phyloP scores from a whole-genome alignment of 306 rosid genomes.

The Rosa multiflora region DNA sequence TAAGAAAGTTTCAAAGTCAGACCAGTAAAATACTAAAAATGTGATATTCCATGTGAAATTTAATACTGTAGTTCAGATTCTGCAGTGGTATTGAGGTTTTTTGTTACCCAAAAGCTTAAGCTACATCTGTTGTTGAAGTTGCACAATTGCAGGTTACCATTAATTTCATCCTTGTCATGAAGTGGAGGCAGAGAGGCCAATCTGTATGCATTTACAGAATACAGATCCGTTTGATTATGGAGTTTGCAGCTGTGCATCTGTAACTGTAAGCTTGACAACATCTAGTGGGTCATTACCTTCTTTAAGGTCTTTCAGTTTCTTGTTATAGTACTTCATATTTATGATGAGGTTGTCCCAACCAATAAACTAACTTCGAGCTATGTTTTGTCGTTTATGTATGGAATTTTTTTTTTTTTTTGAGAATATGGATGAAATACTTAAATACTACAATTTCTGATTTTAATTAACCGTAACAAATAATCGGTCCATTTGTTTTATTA shows the following conservation, averaged over 20 bases:
- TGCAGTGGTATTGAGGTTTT: not conserved
- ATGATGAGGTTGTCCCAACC: too few relatives aligned
- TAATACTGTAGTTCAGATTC: not conserved
- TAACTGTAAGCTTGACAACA: not conserved
- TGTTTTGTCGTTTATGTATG: too few relatives aligned
- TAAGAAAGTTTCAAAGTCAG: not conserved
- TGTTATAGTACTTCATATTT: not conserved
- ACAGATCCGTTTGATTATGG: not conserved
- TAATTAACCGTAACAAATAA: too few relatives aligned
- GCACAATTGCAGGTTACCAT: not conserved
- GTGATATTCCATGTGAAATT: not conserved
- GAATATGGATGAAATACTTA: too few relatives aligned
- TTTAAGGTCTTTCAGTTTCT: too few relatives aligned
- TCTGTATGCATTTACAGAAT: not conserved
- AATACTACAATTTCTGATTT: too few relatives aligned
- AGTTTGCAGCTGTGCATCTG: not conserved
- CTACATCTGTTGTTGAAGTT: not conserved
- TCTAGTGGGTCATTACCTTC: not conserved
- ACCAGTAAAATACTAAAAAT: not conserved
- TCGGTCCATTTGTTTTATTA: too few relatives aligned
- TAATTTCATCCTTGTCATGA: not conserved
- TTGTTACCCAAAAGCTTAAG: not conserved
- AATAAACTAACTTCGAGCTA: too few relatives aligned
- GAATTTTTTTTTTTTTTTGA: too few relatives aligned
- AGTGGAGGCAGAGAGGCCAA: not conserved